These are phyloP conservation scores for Pichia sp. DNA, from an alignment of 1,139 yeast species.

Conservation along the genomic window DNA sequence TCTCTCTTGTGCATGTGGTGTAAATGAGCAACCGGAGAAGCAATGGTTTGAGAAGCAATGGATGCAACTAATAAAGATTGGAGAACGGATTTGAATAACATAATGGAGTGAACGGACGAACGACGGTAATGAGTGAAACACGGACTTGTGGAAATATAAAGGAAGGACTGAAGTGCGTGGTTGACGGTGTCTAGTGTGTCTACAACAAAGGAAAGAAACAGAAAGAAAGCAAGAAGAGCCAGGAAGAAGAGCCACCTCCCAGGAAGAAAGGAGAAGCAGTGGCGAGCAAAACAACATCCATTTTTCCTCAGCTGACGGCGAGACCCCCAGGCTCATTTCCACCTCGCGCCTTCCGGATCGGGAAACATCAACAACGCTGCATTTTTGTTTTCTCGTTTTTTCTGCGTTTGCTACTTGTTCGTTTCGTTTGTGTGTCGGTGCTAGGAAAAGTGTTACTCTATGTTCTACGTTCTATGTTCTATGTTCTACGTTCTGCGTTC, in stretches of 20 bases:
- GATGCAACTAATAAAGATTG: conserved; percentile 33
- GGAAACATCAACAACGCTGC: neutral
- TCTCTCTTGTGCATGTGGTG: conserved; percentile 44
- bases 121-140: neutral
- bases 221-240: neutral
- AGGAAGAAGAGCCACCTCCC: neutral
- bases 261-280: neutral
- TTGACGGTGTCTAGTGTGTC: neutral
- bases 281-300: neutral
- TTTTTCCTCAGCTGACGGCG: neutral
- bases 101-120: conserved; percentile 2
- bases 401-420: no score
- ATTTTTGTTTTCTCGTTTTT: no score
- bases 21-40: conserved; percentile 33
- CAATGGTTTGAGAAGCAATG: conserved; percentile 29
- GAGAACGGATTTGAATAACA: conserved; percentile 25
- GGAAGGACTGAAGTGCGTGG: conserved; percentile 6
- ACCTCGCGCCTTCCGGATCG: neutral
- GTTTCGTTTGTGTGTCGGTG: no score
- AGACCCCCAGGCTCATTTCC: neutral
- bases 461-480: no score
- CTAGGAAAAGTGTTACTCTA: no score
- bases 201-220: neutral
- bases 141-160: conserved; percentile 1
- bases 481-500: neutral